These are phyloP conservation scores for Arthrobotrys conoides DNA, from an alignment of 2,329 filamentous ascomycete genomes.

Conservation along the genomic window DNA sequence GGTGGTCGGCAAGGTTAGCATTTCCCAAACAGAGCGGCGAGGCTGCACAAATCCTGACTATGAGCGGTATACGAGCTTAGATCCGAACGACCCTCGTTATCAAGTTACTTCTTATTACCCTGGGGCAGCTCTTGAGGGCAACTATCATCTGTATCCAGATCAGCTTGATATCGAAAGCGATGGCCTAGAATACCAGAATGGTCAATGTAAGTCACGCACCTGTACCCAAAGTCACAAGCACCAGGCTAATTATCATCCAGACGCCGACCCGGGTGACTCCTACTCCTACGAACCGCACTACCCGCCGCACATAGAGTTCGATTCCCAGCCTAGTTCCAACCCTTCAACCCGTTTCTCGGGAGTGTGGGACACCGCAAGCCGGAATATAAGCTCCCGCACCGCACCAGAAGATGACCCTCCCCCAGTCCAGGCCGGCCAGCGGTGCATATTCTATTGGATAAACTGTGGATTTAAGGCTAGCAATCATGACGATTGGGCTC, in stretches of 20 bases:
- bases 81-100: constrained; percentile 31
- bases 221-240: neutral
- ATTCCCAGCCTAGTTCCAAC: neutral
- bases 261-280: neutral
- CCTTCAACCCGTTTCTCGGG: neutral
- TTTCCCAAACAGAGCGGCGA: neutral
- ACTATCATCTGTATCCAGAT: constrained; percentile 7
- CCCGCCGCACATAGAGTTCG: neutral
- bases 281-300: neutral
- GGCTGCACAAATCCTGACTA: constrained; percentile 11
- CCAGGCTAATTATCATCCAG: neutral
- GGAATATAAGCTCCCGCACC: constrained; percentile 28
- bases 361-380: neutral
- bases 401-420: neutral
- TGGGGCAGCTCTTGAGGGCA: neutral
- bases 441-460: constrained; percentile 51
- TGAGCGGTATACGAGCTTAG: neutral
- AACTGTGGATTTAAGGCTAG: neutral
- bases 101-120: neutral
- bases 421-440: constrained; percentile 15
- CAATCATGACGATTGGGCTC: constrained; percentile 24
- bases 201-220: neutral
- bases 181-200: neutral
- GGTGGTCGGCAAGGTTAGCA: neutral
- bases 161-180: constrained; percentile 29